phyloP scores from a whole-genome alignment of 208 protist genomes.

The Acanthamoeba sp. region DNA sequence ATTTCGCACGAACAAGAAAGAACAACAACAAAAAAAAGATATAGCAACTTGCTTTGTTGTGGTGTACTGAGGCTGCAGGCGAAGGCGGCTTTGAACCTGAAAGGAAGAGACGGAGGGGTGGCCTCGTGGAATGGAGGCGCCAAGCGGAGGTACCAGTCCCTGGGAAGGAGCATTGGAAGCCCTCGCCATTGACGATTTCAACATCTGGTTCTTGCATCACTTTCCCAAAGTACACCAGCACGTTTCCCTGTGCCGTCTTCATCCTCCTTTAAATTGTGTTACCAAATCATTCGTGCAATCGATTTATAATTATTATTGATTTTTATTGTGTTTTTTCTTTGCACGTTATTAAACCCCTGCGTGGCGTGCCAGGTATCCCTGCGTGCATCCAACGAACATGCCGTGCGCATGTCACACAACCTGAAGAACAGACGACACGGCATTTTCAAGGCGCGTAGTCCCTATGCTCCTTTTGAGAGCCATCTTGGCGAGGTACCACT shows the following conservation, averaged over 20 bases:
- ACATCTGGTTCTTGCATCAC: constrained; percentile 30
- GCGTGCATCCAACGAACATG: background rate
- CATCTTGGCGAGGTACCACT: constrained; percentile 15
- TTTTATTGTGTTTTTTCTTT: background rate
- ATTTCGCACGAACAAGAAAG: too few relatives aligned
- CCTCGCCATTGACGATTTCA: background rate
- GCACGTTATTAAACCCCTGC: background rate
- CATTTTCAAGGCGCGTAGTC: constrained; percentile 37
- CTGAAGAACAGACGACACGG: constrained; percentile 36
- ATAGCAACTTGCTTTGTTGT: too few relatives aligned
- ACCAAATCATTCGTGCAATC: background rate
- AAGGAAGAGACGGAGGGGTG: background rate
- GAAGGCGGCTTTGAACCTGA: too few relatives aligned
- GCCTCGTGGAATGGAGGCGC: background rate
- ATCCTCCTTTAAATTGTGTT: background rate
- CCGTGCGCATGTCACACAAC: constrained; percentile 62
- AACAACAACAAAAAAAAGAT: too few relatives aligned
- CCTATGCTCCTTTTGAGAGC: constrained; percentile 20
- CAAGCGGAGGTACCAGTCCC: background rate
- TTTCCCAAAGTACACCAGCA: background rate
- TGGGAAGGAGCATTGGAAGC: background rate
- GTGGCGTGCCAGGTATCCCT: background rate
- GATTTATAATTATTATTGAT: background rate
- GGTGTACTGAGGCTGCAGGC: too few relatives aligned
- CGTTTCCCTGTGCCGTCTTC: background rate